Conservation (phyloP, 108 stramenopile genomes). For the Ochromonas danica region DNA sequence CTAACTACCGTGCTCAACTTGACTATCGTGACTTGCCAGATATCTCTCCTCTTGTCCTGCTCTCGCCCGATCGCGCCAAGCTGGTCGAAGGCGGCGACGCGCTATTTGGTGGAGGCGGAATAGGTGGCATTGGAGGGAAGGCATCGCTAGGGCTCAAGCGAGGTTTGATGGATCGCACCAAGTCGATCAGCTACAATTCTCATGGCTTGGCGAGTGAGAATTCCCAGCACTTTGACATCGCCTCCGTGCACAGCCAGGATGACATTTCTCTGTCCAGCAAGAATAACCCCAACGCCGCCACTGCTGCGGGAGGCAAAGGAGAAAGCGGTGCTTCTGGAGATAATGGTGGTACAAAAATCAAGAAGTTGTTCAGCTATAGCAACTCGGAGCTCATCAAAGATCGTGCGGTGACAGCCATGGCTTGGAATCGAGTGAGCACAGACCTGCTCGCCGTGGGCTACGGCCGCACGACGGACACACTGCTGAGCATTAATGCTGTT, state of each 20-base stretch:
- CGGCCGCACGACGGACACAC: constrained; percentile 39
- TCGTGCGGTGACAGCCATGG: constrained; percentile 46
- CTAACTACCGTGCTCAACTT: constrained; percentile 38
- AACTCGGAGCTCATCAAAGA: neutral
- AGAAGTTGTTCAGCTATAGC: neutral
- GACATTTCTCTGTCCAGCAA: neutral
- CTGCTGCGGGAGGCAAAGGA: neutral
- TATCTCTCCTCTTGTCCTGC: neutral
- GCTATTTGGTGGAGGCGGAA: constrained; percentile 9
- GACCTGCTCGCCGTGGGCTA: constrained; percentile 62
- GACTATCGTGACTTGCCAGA: constrained; percentile 40
- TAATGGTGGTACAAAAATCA: too few species aligned
- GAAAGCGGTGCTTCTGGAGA: neutral
- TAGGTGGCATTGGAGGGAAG: too few species aligned
- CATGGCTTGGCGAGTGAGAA: neutral
- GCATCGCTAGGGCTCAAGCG: neutral
- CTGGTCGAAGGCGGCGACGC: constrained; percentile 37
- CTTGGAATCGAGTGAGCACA: constrained; percentile 41
- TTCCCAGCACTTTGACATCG: constrained; percentile 28
- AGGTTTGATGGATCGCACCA: neutral
- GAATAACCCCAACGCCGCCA: neutral
- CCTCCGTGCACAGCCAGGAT: constrained; percentile 25
- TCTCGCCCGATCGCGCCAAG: constrained; percentile 36
- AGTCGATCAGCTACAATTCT: neutral
- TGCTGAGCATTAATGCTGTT: neutral